Conservation (phyloP, 768 basidiomycete species). For the Mycena vitilis region DNA sequence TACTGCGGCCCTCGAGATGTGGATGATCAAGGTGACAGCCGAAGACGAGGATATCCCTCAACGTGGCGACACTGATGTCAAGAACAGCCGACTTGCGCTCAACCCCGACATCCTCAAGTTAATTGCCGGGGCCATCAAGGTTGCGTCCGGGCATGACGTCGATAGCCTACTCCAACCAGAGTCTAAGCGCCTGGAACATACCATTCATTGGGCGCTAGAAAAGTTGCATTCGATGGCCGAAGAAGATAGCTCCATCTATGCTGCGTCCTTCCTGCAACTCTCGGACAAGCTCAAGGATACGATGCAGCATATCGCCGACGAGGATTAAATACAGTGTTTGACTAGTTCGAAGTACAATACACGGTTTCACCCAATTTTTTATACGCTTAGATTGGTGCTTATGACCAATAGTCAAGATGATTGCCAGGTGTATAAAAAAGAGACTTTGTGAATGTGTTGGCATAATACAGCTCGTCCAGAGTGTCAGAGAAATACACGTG, state of each 20-base stretch:
- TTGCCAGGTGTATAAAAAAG: no score
- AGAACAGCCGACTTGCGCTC: not conserved
- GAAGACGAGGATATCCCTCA: not conserved
- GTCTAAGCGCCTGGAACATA: not conserved
- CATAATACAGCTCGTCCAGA: no score
- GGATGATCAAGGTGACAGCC: slow-evolving; percentile 12
- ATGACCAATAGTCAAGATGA: no score
- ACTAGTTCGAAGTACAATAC: no score
- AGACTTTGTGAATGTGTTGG: no score
- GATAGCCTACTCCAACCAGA: not conserved
- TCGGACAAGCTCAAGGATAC: not conserved
- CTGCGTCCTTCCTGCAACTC: not conserved
- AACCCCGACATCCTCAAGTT: slow-evolving; percentile 13
- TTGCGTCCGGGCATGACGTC: not conserved
- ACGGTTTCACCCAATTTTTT: no score
- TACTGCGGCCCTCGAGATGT: slow-evolving; percentile 14
- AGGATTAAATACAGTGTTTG: no score
- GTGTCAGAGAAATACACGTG: no score
- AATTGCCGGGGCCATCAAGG: not conserved
- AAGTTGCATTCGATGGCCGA: not conserved
- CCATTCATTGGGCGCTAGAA: not conserved
- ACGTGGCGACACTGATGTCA: not conserved
- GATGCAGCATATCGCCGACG: not conserved
- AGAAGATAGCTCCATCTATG: not conserved
- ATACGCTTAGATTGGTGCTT: no score